Conservation (phyloP, 345 rosid species). For the Triadica sebifera region DNA sequence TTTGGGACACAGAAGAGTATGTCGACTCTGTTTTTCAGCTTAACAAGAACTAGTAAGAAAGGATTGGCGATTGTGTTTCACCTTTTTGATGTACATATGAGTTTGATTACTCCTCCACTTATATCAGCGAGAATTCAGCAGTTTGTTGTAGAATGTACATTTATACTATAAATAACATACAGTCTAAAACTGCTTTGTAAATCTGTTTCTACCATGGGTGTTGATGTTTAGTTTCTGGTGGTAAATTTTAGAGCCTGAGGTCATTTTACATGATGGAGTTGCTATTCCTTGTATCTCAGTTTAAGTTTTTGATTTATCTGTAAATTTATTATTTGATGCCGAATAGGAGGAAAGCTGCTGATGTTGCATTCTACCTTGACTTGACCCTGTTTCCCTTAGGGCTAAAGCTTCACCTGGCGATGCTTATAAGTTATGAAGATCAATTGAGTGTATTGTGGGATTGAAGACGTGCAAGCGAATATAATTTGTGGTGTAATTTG, state of each 20-base stretch:
- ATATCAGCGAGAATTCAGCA: not conserved
- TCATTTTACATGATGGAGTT: too few relatives aligned
- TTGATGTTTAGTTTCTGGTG: not conserved
- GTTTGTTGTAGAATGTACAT: constrained; percentile 20
- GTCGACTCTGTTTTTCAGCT: constrained; percentile 67
- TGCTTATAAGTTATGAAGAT: not conserved
- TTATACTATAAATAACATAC: constrained; percentile 18
- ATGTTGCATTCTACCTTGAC: too few relatives aligned
- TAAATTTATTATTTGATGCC: not conserved
- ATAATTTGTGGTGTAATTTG: not conserved
- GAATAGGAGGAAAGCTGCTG: not conserved
- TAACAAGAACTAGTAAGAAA: constrained; percentile 34
- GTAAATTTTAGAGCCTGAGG: not conserved
- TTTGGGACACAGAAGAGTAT: constrained; percentile 86
- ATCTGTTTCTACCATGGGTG: not conserved
- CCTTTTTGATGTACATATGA: constrained; percentile 20
- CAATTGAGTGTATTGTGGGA: not conserved
- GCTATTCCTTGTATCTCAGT: too few relatives aligned
- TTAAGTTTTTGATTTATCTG: not conserved
- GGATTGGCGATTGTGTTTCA: not conserved
- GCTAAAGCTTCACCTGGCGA: not conserved
- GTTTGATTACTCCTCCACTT: constrained; percentile 6
- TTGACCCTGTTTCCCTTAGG: too few relatives aligned
- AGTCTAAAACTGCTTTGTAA: constrained; percentile 1
- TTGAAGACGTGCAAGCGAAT: not conserved